phyloP scores from a whole-genome alignment of 495 filamentous ascomycete genomes.

The Staphylotrichum tortipilum region DNA sequence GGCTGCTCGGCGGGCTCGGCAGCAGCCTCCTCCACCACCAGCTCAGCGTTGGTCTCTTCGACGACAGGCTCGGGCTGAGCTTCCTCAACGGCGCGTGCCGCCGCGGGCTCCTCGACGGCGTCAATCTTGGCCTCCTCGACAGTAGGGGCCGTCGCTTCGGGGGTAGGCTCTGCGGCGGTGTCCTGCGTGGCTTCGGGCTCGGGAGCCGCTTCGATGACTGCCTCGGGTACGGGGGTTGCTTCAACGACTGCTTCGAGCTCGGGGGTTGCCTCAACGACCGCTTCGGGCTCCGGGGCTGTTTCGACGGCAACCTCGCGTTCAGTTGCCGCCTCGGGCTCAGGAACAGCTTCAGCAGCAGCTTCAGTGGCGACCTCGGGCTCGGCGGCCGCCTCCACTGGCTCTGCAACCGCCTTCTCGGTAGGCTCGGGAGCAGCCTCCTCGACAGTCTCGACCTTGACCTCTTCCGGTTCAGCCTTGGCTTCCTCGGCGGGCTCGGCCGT shows the following conservation, averaged over 20 bases:
- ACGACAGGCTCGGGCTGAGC: constrained; percentile 2
- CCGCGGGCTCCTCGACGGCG: neutral
- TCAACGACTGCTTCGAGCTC: no score
- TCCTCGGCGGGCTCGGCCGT: constrained; percentile 7
- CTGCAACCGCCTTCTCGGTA: constrained; percentile 3
- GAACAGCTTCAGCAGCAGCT: constrained; percentile 8
- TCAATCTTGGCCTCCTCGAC: no score
- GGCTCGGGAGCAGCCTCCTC: constrained; percentile 5
- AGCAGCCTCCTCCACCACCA: no score
- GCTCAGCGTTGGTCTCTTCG: neutral
- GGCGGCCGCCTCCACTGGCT: neutral
- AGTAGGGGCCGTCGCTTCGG: no score
- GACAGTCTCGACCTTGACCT: constrained; percentile 1
- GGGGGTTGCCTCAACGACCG: neutral
- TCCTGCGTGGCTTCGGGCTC: no score
- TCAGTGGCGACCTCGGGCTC: neutral
- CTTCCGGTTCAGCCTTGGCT: neutral
- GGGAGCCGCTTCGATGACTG: no score
- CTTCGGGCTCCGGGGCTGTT: neutral
- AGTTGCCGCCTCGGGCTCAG: constrained; percentile 1
- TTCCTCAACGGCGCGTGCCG: neutral
- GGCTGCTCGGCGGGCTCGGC: no score
- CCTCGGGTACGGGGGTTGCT: no score
- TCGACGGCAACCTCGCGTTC: constrained; percentile 1
- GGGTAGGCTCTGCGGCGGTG: no score